These are phyloP conservation scores for Aschersonia sp. DNA, from an alignment of 2,329 filamentous ascomycete genomes.

Conservation along the genomic window DNA sequence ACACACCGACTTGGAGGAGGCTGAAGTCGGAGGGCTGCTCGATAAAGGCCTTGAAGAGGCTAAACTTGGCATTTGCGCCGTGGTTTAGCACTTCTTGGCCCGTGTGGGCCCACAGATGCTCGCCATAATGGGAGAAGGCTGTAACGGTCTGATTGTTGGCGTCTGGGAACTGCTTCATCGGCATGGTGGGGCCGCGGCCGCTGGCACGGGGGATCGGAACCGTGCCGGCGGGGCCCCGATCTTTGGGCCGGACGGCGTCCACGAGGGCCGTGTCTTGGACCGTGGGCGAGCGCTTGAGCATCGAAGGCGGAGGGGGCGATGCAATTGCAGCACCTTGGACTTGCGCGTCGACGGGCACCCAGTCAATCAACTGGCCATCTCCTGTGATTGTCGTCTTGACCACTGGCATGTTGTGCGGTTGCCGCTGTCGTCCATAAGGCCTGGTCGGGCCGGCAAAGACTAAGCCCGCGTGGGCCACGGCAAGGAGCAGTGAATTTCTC, in stretches of 20 bases:
- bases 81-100: constrained; percentile 4
- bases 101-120: constrained; percentile 9
- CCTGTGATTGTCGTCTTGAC: constrained; percentile 5
- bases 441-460: background rate
- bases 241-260: constrained; percentile 1
- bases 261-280: background rate
- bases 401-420: constrained; percentile 2
- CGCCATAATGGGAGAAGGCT: constrained; percentile 3
- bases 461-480: background rate
- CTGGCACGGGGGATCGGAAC: constrained; percentile 8
- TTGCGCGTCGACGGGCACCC: constrained; percentile 7
- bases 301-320: constrained; percentile 2
- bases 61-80: constrained; percentile 7
- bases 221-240: constrained; percentile 6
- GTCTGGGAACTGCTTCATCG: constrained; percentile 5
- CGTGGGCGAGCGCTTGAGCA: background rate
- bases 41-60: constrained; percentile 7
- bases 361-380: constrained; percentile 8
- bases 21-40: constrained; percentile 7
- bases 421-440: background rate
- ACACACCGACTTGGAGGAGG: constrained; percentile 8
- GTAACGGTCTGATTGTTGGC: background rate
- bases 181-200: constrained; percentile 1
- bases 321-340: constrained; percentile 3
- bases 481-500: background rate